These are phyloP conservation scores for Naegleria gruberi DNA, from an alignment of 208 protist genomes.

Conservation along the genomic window DNA sequence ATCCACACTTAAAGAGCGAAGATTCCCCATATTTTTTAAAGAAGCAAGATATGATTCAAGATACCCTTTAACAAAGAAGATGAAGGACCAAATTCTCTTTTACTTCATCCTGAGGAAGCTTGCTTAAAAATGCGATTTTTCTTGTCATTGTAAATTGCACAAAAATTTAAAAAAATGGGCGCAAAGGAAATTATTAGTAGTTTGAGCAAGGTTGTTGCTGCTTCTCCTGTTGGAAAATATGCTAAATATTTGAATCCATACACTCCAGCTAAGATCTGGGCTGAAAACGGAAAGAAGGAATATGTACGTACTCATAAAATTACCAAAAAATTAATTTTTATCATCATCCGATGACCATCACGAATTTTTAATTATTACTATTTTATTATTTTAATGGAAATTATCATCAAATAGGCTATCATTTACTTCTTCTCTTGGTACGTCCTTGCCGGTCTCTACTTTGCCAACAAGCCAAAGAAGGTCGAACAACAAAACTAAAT, in stretches of 20 bases:
- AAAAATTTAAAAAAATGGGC: not conserved
- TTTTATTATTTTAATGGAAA: not conserved
- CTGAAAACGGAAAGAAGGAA: not conserved
- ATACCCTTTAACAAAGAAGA: too few species aligned
- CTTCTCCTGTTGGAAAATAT: not conserved
- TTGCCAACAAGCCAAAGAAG: not conserved
- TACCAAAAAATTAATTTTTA: not conserved
- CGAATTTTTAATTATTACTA: not conserved
- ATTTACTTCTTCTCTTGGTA: slow-evolving; percentile 4
- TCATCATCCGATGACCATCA: not conserved
- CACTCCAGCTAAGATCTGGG: not conserved
- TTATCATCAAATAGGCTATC: not conserved
- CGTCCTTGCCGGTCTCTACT: not conserved
- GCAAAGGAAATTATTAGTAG: not conserved
- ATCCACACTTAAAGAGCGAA: too few species aligned
- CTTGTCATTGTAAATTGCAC: not conserved
- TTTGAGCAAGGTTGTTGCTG: not conserved
- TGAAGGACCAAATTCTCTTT: too few species aligned
- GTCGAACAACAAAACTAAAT: not conserved
- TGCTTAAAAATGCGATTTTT: too few species aligned
- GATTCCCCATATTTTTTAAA: too few species aligned
- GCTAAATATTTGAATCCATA: slow-evolving; percentile 5
- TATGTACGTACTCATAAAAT: not conserved
- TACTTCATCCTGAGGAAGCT: too few species aligned
- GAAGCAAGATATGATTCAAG: too few species aligned